Conservation (phyloP, 1,284 basidiomycete genomes). For the Boletus mariae region DNA sequence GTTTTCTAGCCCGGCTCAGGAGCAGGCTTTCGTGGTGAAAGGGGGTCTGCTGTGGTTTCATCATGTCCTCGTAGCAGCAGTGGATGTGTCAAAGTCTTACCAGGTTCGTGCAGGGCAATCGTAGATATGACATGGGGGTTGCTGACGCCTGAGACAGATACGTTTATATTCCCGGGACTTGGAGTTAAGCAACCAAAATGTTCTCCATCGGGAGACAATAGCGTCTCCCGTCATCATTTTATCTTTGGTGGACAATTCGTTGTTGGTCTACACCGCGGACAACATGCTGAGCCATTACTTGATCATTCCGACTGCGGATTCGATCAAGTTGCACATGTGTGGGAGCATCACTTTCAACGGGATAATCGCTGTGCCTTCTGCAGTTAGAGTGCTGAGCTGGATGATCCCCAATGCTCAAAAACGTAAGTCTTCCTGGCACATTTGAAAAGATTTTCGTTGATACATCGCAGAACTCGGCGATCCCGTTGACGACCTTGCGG, state of each 20-base stretch:
- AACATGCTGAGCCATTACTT: slow-evolving; percentile 94
- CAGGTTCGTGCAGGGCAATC: slow-evolving; percentile 51
- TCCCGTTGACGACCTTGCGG: slow-evolving; percentile 88
- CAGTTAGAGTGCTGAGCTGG: slow-evolving; percentile 94
- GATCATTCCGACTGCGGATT: slow-evolving; percentile 81
- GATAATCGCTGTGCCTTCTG: slow-evolving; percentile 80
- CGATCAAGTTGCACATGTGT: slow-evolving; percentile 85
- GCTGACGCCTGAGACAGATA: slow-evolving; percentile 43
- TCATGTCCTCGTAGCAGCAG: slow-evolving; percentile 89
- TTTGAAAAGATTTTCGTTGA: slow-evolving; percentile 9
- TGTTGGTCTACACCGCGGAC: slow-evolving; percentile 97
- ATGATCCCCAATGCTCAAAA: slow-evolving; percentile 93
- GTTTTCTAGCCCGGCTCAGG: slow-evolving; percentile 83
- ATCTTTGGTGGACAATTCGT: slow-evolving; percentile 91
- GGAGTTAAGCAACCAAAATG: slow-evolving; percentile 83
- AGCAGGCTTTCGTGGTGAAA: slow-evolving; percentile 83
- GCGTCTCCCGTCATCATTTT: slow-evolving; percentile 78
- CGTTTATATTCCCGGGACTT: slow-evolving; percentile 94
- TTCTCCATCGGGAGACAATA: slow-evolving; percentile 81
- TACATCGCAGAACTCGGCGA: slow-evolving; percentile 76
- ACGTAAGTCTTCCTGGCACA: slow-evolving; percentile 48
- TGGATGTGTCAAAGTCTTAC: slow-evolving; percentile 76
- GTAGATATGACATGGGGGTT: neutral
- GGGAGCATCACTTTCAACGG: slow-evolving; percentile 95
- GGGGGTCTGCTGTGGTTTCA: slow-evolving; percentile 98